Evolutionary conservation across 108 stramenopile genomes (phyloP).

Genomic region (Thalassiosira profunda): DNA sequence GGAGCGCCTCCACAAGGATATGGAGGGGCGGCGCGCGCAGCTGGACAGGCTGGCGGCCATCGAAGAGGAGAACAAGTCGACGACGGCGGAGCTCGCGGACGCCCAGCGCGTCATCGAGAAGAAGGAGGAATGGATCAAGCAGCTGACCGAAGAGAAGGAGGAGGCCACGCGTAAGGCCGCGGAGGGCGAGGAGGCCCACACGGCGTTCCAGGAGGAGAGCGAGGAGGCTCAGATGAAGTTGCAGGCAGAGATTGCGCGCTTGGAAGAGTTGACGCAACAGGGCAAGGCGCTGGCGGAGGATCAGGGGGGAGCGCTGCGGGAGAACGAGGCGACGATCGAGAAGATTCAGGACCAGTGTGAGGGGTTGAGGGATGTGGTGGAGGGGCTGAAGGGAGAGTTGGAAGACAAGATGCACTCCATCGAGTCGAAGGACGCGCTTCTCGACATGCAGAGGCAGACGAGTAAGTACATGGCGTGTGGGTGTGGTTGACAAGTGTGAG

Average conservation of each 20-base stretch:
- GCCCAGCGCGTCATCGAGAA: not conserved
- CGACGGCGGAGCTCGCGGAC: not conserved
- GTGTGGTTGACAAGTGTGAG: no score
- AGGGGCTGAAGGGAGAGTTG: not conserved
- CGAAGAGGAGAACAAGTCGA: constrained; percentile 3
- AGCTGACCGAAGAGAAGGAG: not conserved
- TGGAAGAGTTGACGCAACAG: not conserved
- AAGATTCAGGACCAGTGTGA: not conserved
- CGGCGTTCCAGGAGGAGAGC: not conserved
- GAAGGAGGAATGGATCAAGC: not conserved
- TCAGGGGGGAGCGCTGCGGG: not conserved
- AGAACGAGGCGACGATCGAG: not conserved
- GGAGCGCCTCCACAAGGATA: no score
- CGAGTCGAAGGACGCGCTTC: not conserved
- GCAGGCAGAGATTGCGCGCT: not conserved
- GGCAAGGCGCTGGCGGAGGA: not conserved
- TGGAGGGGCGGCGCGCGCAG: not conserved
- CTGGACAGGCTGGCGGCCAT: not conserved
- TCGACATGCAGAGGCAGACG: constrained; percentile 5
- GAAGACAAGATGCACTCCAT: not conserved
- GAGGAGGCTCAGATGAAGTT: not conserved
- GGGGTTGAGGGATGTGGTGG: not conserved
- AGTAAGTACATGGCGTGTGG: no score
- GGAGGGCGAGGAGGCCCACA: not conserved
- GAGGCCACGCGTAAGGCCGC: not conserved